These are phyloP conservation scores for Haplographium delicatum DNA, from an alignment of 495 filamentous ascomycete species.

Conservation along the genomic window DNA sequence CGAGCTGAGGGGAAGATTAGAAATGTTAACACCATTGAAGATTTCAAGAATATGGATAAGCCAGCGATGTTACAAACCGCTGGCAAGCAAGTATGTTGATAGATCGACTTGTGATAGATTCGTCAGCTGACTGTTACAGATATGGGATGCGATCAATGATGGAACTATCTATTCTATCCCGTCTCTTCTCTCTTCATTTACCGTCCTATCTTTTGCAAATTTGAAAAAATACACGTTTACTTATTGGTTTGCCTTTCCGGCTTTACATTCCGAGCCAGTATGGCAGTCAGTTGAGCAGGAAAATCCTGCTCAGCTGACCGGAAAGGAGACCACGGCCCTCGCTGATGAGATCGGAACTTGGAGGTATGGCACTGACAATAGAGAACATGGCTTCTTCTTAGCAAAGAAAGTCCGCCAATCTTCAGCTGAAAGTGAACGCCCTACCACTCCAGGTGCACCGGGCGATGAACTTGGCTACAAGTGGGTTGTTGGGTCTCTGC, in stretches of 20 bases:
- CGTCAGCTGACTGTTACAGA: constrained; percentile 42
- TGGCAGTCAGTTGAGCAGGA: constrained; percentile 53
- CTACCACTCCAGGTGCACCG: constrained; percentile 34
- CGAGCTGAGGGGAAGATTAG: constrained; percentile 91
- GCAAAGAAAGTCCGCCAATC: constrained; percentile 59
- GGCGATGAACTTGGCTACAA: constrained; percentile 47
- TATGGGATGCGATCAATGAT: constrained; percentile 96
- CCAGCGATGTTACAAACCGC: constrained; percentile 62
- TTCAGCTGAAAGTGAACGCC: constrained; percentile 27
- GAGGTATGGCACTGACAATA: constrained; percentile 69
- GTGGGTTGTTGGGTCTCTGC: constrained; percentile 73
- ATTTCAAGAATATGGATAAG: constrained; percentile 77
- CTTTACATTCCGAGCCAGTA: constrained; percentile 76
- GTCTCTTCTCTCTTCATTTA: constrained; percentile 81
- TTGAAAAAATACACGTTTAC: constrained; percentile 93
- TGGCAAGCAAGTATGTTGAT: constrained; percentile 61
- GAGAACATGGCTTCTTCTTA: constrained; percentile 91
- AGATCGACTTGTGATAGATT: background rate
- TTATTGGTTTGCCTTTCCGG: constrained; percentile 93
- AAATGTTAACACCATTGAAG: constrained; percentile 94
- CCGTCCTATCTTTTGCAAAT: constrained; percentile 88
- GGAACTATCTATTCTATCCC: constrained; percentile 93
- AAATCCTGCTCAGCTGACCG: constrained; percentile 47
- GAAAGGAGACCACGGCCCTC: constrained; percentile 64
- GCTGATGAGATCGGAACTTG: constrained; percentile 80